These are phyloP conservation scores for Fusarium subtropicale DNA, from an alignment of 2,329 filamentous ascomycete genomes.

Conservation along the genomic window DNA sequence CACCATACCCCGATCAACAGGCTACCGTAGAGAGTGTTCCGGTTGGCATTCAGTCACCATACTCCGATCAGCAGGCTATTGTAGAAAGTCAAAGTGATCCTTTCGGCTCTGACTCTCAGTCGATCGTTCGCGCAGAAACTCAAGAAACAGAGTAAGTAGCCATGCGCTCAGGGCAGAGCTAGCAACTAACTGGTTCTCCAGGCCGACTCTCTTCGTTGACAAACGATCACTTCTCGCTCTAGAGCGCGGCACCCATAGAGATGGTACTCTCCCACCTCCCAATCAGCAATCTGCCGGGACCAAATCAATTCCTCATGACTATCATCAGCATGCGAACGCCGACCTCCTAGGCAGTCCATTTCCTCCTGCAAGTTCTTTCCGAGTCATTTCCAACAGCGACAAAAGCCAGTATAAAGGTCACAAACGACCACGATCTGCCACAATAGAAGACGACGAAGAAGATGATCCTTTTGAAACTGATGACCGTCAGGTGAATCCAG, in stretches of 20 bases:
- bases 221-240: constrained; percentile 37
- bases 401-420: neutral
- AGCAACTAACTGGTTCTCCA: constrained; percentile 18
- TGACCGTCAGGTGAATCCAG: constrained; percentile 41
- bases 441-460: constrained; percentile 41
- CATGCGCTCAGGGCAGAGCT: neutral
- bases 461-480: constrained; percentile 49
- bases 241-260: constrained; percentile 13
- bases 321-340: constrained; percentile 37
- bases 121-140: constrained; percentile 39
- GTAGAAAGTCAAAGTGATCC: constrained; percentile 37
- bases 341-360: constrained; percentile 31
- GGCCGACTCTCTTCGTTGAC: constrained; percentile 40
- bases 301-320: constrained; percentile 41
- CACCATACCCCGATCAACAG: constrained; percentile 11
- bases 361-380: constrained; percentile 24
- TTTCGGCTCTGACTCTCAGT: constrained; percentile 43
- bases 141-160: constrained; percentile 34
- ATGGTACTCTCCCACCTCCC: constrained; percentile 27
- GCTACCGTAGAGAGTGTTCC: constrained; percentile 17
- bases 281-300: constrained; percentile 38
- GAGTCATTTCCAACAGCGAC: neutral
- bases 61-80: constrained; percentile 20
- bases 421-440: constrained; percentile 7
- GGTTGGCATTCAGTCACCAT: neutral